phyloP scores from a whole-genome alignment of 1,284 basidiomycete genomes.

The Ustilago shanxiensis region DNA sequence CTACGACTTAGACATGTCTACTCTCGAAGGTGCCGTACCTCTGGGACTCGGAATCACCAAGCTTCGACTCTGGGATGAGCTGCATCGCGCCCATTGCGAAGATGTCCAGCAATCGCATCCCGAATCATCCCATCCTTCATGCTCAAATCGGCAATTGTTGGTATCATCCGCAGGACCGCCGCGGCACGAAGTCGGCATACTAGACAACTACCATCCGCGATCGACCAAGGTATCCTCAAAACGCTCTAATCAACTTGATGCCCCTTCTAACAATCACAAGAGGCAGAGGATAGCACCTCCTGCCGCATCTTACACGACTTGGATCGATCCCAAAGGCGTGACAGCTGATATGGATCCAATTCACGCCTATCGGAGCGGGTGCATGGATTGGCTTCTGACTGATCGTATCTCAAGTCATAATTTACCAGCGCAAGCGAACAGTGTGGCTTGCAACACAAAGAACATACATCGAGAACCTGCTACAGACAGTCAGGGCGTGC shows the following conservation, averaged over 20 bases:
- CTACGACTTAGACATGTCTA: constrained; percentile 24
- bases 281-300: background rate
- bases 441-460: background rate
- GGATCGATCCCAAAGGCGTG: background rate
- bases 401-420: background rate
- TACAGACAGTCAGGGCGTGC: constrained; percentile 14
- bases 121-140: background rate
- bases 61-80: constrained; percentile 45
- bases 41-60: constrained; percentile 44
- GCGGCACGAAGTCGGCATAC: background rate
- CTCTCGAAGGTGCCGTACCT: constrained; percentile 40
- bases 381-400: background rate
- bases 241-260: background rate
- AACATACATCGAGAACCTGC: background rate
- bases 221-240: background rate
- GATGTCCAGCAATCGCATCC: background rate
- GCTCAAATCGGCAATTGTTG: background rate
- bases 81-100: constrained; percentile 29
- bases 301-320: background rate
- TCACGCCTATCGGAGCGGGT: background rate
- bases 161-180: too few relatives aligned
- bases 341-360: background rate
- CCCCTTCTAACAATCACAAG: background rate
- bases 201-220: background rate
- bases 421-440: background rate